Percentiles rank a stretch among this genome's conserved stretches.
These are phyloP conservation scores for Bolboschoenus planiculmis DNA, from an alignment of 176 grass and related monocot species.

Conservation along the genomic window DNA sequence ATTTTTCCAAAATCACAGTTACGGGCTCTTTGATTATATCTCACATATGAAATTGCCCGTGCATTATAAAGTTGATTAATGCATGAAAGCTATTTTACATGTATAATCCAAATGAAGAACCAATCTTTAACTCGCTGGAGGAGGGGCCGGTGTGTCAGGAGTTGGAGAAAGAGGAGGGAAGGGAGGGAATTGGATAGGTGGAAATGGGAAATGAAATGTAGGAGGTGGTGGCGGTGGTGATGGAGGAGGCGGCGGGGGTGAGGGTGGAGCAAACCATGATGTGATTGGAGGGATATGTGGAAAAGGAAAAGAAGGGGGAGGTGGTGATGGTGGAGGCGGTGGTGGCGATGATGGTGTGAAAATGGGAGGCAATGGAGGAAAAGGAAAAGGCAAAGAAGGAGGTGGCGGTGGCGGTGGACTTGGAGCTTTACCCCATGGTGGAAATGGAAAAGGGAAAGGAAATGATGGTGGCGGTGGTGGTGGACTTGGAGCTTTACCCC, in stretches of 20 bases:
- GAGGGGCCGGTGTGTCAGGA: constrained; percentile 23
- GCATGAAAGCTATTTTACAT: background rate
- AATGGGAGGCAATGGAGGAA: constrained; percentile 39
- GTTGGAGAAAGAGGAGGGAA: constrained; percentile 38
- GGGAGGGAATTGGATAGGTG: constrained; percentile 24
- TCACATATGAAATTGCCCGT: background rate
- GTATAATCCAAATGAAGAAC: background rate
- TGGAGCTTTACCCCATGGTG: constrained; percentile 31
- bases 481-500: constrained; percentile 24
- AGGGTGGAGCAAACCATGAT: constrained; percentile 24
- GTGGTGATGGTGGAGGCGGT: constrained; percentile 30
- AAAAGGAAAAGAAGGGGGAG: constrained; percentile 15
- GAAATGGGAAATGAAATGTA: constrained; percentile 44
- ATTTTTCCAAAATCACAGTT: background rate
- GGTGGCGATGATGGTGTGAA: constrained; percentile 14
- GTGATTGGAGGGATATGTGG: constrained; percentile 42
- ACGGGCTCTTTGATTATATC: background rate
- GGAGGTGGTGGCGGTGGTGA: constrained; percentile 35
- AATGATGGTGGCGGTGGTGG: background rate
- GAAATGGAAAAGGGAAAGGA: constrained; percentile 36
- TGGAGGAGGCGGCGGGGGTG: constrained; percentile 17
- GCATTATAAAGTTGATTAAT: background rate
- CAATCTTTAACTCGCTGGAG: constrained; percentile 24
- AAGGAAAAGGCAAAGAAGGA: constrained; percentile 22
- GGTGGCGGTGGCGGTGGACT: background rate